Evolutionary conservation across 139 green algal species (phyloP), one percentile per base, ranked within the genome.

Genomic region (Deuterostichococcus epilithicus): DNA sequence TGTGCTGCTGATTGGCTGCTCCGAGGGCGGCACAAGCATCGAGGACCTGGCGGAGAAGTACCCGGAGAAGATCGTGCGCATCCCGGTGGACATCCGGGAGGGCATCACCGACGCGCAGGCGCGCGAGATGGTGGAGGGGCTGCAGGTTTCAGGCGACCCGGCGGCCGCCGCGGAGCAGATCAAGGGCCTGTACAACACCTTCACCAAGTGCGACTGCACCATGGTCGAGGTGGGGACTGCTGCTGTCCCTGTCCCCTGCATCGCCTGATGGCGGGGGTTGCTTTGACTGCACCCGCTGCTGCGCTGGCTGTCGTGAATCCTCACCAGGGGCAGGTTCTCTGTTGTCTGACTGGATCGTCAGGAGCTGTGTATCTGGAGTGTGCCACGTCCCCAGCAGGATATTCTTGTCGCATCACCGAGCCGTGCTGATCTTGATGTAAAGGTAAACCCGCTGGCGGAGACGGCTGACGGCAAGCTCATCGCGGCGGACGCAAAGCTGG

Each of bases 21-120:
- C 83, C 22, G 87, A 96, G 77, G 91, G 94, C 47, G 95, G 95
- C 47, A 98, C 95, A 36, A 93, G 83, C 74, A 99, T 99, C 65
- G 96, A 99, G 80, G 96, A 99, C 77, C 86, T 99, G 59, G 96
- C 96, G 0, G 94, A 98, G 84, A 97, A 97, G 82, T 94, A 90
- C 79, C 96, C 96, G 28, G 96, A 99, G 39, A 98, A 98, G 85
- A 99, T 99, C 77, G 89, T 98, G 76, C 66, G n/a, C 30, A 44
- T 98, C 26, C 92, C 91, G 8, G 85, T 99, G n/a, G 89, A 99
- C 84, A 90, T 94, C 35, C 84, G 86, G 1, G 78, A 78, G 33
- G 95, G 95, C 33, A 92, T 98, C 70, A 98, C 92, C 15, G 86
- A 97, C 58, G 90, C 77, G 20, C 90, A 98, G 79, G 88, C 92